Conservation (phyloP, 192 early-diverging fungal genomes). For the Funneliformis geosporum region DNA sequence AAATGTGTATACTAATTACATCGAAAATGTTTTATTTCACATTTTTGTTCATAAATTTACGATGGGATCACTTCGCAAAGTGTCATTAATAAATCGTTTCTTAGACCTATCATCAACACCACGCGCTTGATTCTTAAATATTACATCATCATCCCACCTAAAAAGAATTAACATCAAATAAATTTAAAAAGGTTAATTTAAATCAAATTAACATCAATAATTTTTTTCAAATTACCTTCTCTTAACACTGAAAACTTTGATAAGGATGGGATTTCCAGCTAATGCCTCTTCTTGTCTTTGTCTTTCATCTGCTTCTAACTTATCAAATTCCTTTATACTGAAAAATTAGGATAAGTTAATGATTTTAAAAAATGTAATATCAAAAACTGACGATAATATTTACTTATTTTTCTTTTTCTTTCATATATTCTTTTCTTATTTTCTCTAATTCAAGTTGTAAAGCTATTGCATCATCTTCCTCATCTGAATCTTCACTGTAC, state of each 20-base stretch:
- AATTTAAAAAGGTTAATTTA: background rate
- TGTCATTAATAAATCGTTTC: constrained; percentile 97
- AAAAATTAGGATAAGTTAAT: background rate
- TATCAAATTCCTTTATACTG: constrained; percentile 49
- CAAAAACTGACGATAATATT: background rate
- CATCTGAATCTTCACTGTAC: constrained; percentile 60
- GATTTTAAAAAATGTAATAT: background rate
- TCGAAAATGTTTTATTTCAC: constrained; percentile 60
- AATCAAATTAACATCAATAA: background rate
- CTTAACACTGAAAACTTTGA: constrained; percentile 80
- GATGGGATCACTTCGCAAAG: constrained; percentile 92
- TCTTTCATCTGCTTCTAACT: constrained; percentile 59
- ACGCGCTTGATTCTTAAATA: constrained; percentile 95
- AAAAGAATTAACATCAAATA: background rate
- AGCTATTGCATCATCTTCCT: constrained; percentile 90
- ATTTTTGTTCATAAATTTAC: constrained; percentile 94
- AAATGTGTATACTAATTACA: no score
- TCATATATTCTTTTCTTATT: constrained; percentile 89
- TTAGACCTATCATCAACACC: constrained; percentile 84
- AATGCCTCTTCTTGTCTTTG: constrained; percentile 60
- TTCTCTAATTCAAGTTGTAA: constrained; percentile 83
- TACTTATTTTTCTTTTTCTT: constrained; percentile 82
- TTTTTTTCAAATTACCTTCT: constrained; percentile 51
- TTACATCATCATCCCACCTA: constrained; percentile 98
- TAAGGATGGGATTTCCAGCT: constrained; percentile 84